Base-by-base conservation (phyloP, 106 monocot genomes). In the Xerophyta viscosa region DNA sequence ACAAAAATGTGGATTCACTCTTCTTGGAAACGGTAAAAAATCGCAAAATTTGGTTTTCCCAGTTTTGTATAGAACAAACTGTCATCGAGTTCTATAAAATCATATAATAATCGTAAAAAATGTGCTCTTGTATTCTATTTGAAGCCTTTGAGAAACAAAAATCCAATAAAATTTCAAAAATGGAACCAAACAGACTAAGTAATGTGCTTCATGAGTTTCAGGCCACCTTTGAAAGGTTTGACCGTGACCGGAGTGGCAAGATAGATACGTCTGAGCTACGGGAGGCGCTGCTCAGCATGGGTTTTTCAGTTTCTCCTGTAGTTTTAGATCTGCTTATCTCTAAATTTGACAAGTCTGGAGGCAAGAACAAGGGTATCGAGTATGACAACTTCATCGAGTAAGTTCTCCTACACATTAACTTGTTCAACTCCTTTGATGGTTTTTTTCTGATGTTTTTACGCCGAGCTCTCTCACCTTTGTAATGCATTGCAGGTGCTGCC, bases 341-440 rank as follows among this genome's bases (percentile, higher is more conserved):
- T 29, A 98, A 98, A 57, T 98, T 82, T 42, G 96, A 98, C 50
- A 98, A 86, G 58, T 59, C 67, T 24, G 74, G 82, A 19, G 96
- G 89, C 58, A 76, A 71, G 47, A 77, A 56, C 54, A 86, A 48
- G 44, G 81, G 85, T 20, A 77, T 98, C 21, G 96, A 98, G 60
- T 98, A 98, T 48, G 96, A 98, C 50, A 89, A 80, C 69, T 98
- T 98, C 71, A 98, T 98, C 2, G 96, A 98, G 89, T 98, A 84
- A 67, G 81, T 49, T 6, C 30, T 27, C 15, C 48, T 20, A 20
- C 31, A 15, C 43, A 46, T 39, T 39, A 3, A 15, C 10, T 10
- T 39, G 15, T 39, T 2, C 15, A 39, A 5, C 7, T 8, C 10
- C 10, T 15, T 8, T 15, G 6, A 2, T 39, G 6, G 7, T 33